Evolutionary conservation across 2,329 filamentous ascomycete species (phyloP).

Genomic region (Chaetomiaceae sp.): DNA sequence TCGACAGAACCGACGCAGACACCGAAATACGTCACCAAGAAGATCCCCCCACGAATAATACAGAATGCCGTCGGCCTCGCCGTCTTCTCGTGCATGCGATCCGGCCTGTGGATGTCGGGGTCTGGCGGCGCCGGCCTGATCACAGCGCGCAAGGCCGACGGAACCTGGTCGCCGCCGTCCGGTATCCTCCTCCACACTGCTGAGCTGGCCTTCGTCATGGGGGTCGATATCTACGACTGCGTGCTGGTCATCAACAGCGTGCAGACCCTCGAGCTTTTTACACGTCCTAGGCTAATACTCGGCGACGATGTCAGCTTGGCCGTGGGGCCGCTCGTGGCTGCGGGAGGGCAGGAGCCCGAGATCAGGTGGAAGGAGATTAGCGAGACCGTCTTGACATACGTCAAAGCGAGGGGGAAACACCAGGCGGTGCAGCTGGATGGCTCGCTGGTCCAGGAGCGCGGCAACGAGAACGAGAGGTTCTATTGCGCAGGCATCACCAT

Average conservation of each 20-base stretch:
- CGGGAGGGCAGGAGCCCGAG: constrained; percentile 50
- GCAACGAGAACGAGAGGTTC: constrained; percentile 58
- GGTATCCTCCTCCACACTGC: constrained; percentile 88
- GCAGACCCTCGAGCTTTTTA: constrained; percentile 78
- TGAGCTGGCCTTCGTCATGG: constrained; percentile 82
- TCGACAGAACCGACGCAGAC: constrained; percentile 41
- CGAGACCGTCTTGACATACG: constrained; percentile 54
- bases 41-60: constrained; percentile 82
- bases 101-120: constrained; percentile 85
- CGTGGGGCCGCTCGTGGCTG: constrained; percentile 65
- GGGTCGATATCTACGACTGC: constrained; percentile 94
- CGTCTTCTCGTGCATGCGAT: constrained; percentile 94
- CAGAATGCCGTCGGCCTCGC: constrained; percentile 85
- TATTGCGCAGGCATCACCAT: constrained; percentile 48
- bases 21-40: constrained; percentile 59
- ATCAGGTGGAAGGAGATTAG: constrained; percentile 49
- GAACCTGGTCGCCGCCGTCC: constrained; percentile 86
- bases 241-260: constrained; percentile 88
- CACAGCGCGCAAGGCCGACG: constrained; percentile 77
- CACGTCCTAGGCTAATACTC: constrained; percentile 70
- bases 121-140: constrained; percentile 87
- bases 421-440: constrained; percentile 52
- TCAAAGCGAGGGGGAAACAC: constrained; percentile 55
- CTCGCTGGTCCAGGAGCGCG: constrained; percentile 52
- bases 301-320: constrained; percentile 76